Evolutionary conservation across 176 grass and related monocot species (phyloP), one percentile per base, ranked within the genome.

Genomic region (Carex cristatella): DNA sequence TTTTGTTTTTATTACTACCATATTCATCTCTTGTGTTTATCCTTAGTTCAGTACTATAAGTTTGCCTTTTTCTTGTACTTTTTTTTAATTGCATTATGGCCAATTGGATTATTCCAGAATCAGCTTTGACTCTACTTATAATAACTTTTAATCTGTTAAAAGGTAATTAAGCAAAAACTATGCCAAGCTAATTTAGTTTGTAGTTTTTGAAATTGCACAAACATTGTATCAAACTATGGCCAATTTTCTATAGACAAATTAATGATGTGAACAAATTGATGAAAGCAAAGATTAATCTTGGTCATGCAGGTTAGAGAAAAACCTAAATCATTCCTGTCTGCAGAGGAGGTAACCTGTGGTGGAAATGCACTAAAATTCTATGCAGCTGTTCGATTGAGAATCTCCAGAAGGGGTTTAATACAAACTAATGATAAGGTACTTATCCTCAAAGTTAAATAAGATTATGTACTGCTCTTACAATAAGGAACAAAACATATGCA

Each of bases 371-470:
- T 98, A 85, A 89, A 86, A 53, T 98, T 98, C 69, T 98, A 98
- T 92, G 84, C 93, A 18, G 93, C 96, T n/a, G 65, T 98, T 60
- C 92, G 96, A 85, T 88, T 95, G 93, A 93, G 96, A 88, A 92
- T 92, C 81, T 90, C 89, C 83, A 98, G 96, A 87, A 90, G 83
- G 55, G 84, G 91, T 83, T 81, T 98, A 63, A 57, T 86, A 13
- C 88, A 91, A 58, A 87, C 23, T 65, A 72, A 98, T 67, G 85
- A 95, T 51, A 81, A 89, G 93, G 96, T 95, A 92, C 60, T 75
- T 13, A 49, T 51, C 30, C 5, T 14, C 48, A 23, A 53, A 59
- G 74, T 37, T 8, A 16, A 51, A 38, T 46, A 46, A 46, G 38
- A 40, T 3, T 70, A 18, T 28, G 8, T 33, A 23, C 18, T 84